Percentiles rank a stretch among this genome's conserved stretches.
Evolutionary conservation across 768 basidiomycete genomes (phyloP).

Genomic region (Amylocystis lapponica): DNA sequence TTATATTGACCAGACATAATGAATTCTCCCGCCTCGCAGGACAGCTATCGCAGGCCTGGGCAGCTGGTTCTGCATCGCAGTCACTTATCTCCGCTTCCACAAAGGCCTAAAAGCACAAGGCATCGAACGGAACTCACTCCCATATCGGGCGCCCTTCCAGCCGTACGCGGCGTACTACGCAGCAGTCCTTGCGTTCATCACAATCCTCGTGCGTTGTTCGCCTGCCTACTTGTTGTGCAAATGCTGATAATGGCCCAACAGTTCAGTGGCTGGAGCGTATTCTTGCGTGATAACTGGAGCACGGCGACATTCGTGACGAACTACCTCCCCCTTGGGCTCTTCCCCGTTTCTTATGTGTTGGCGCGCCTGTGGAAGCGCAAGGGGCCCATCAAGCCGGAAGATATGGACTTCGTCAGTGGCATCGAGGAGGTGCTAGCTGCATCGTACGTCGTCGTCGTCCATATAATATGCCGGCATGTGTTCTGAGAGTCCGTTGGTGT

Average conservation of each 20-base stretch:
- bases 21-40: constrained; percentile 6
- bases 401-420: constrained; percentile 40
- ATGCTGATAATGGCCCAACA: constrained; percentile 5
- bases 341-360: constrained; percentile 40
- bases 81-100: constrained; percentile 40
- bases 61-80: constrained; percentile 35
- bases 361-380: constrained; percentile 10
- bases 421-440: constrained; percentile 31
- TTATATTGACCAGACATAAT: too few species aligned
- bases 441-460: constrained; percentile 1
- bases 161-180: constrained; percentile 34
- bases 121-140: constrained; percentile 37
- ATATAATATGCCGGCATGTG: neutral
- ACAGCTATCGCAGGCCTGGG: constrained; percentile 32
- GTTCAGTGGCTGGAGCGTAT: constrained; percentile 34
- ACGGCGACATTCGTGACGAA: constrained; percentile 33
- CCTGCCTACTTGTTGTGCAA: neutral
- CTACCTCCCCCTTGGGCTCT: constrained; percentile 35
- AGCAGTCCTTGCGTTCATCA: constrained; percentile 15
- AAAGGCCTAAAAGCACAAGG: constrained; percentile 42
- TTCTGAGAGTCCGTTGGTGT: neutral
- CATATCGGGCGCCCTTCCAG: constrained; percentile 35
- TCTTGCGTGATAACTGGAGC: constrained; percentile 30
- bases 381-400: constrained; percentile 7
- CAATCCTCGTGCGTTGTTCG: constrained; percentile 28